Evolutionary conservation across 78 protist genomes (phyloP), one percentile per base, ranked within the genome.

Genomic region (Polysphondylium violaceum): DNA sequence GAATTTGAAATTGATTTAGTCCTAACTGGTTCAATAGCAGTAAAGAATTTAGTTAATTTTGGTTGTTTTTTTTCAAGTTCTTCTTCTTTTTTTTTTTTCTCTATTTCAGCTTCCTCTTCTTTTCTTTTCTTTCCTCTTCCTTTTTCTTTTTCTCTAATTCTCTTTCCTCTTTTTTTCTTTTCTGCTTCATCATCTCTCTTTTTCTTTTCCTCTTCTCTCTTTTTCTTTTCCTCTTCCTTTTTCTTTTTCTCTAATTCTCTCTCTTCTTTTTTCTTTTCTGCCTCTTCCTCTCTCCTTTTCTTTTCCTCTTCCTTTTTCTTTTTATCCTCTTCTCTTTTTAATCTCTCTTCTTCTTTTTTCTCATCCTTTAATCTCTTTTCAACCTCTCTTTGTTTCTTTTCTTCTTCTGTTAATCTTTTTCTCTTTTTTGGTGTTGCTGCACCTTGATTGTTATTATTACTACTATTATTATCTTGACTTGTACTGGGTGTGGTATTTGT

Each of bases 11-110:
- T 51, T 25, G 3, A 4, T 0, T 3, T 31, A 2, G 55, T 23
- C 21, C 9, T 67, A 3, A 50, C 41, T 23, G 91, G 78, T 47
- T 21, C 61, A 63, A 55, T 35, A 35, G 71, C 51, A 21, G 91
- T 8, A 19, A 83, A 83, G 47, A 83, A 83, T 17, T 40, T 17
- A 1, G 91, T 83, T 21, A 83, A 6, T n/a, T 60, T 44, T n/a
- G 63, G 44, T 65, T 78, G 86, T 71, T 67, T 87, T 55, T 74
- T 87, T n/a, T 31, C 59, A 21, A 19, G 9, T 51, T 75, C 92
- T 3, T 41, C 74, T 21, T 74, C 74, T 35, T 40, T 9, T 35
- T 21, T 44, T 17, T 59, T 38, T 33, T 56, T 59, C 38, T 78
- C 74, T 4, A 21, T 38, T 61, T 69, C 81, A 3, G 2, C 56